Base-by-base conservation (phyloP, 768 basidiomycete species). In the Lactifluus pinguis region DNA sequence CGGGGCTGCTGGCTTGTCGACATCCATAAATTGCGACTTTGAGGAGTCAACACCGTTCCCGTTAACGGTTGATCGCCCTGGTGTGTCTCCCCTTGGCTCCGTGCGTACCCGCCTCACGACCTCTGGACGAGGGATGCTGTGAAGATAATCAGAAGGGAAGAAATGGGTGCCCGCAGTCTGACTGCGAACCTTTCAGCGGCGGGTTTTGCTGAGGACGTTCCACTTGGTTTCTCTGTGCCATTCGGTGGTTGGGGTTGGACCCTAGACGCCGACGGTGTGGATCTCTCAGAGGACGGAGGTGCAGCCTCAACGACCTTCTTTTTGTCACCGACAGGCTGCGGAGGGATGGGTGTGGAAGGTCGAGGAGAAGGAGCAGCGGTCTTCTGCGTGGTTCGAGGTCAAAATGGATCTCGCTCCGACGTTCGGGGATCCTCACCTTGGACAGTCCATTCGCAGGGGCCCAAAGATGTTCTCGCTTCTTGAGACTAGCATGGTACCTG, bases 61-160 rank as follows among this genome's bases (percentile, higher is more conserved):
- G 32, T 65, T 62, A n/a, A 76, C 72, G 9, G 70, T 13, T 19
- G 57, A 55, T 30, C 57, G 70, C 3, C 65, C 69, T 4, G 75
- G 75, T 8, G 75, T 72, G 39, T 73, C 73, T 8, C 73, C 72
- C 49, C 72, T 72, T 52, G 68, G 71, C 36, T 78, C 76, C 19
- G 68, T 68, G 41, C 76, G 68, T 21, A 81, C 73, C 21, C 88
- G 77, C 71, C 83, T 87, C 60, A 90, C 85, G 38, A 88, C 86
- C 69, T 89, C 87, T n/a, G 88, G 88, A 50, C 87, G 76, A 25
- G 87, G 88, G 49, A 90, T 79, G 68, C 88, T 90, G 63, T 25
- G 48, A 61, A 57, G 13, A 57, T 14, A 49, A 45, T 58, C 39
- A 63, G 68, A 59, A 49, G 32, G 63, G 56, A 29, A 38, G 51